Conservation (phyloP, 352 stramenopile genomes). For the Elongisporangium senticosum region DNA sequence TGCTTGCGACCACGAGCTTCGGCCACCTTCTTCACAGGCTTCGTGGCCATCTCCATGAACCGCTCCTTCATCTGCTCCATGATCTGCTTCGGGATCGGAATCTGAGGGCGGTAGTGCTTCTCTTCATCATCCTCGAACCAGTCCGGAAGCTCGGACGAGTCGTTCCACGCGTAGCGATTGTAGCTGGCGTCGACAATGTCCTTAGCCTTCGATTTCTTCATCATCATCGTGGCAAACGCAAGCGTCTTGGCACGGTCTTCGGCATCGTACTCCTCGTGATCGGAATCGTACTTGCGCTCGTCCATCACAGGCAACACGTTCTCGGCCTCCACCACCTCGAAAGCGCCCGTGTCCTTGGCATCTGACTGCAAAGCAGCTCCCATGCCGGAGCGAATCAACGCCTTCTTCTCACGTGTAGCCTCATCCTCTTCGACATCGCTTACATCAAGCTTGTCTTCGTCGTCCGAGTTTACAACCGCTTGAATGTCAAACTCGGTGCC, state of each 20-base stretch:
- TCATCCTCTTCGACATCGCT: constrained; percentile 45
- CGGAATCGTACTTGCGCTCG: constrained; percentile 92
- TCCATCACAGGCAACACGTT: constrained; percentile 65
- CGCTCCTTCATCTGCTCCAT: constrained; percentile 97
- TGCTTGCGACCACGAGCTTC: constrained; percentile 96
- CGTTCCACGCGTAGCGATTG: constrained; percentile 99
- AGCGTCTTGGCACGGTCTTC: constrained; percentile 95
- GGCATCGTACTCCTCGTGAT: constrained; percentile 97
- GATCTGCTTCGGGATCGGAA: constrained; percentile 95
- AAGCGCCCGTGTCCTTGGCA: constrained; percentile 15
- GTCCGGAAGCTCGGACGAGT: constrained; percentile 92
- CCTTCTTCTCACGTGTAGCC: constrained; percentile 63
- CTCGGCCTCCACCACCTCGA: constrained; percentile 40
- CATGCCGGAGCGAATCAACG: constrained; percentile 83
- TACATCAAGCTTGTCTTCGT: constrained; percentile 35
- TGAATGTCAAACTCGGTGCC: constrained; percentile 59
- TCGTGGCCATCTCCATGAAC: constrained; percentile 94
- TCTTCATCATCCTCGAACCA: constrained; percentile 98
- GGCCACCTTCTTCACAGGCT: constrained; percentile 99
- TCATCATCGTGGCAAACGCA: constrained; percentile 98
- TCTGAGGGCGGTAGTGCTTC: constrained; percentile 97
- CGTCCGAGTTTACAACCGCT: constrained; percentile 25
- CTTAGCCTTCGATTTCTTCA: constrained; percentile 95
- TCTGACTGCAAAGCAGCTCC: constrained; percentile 45
- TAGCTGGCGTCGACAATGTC: constrained; percentile 98